Conservation (phyloP, 176 grass and related monocot genomes). For the Saccharum officinarum region DNA sequence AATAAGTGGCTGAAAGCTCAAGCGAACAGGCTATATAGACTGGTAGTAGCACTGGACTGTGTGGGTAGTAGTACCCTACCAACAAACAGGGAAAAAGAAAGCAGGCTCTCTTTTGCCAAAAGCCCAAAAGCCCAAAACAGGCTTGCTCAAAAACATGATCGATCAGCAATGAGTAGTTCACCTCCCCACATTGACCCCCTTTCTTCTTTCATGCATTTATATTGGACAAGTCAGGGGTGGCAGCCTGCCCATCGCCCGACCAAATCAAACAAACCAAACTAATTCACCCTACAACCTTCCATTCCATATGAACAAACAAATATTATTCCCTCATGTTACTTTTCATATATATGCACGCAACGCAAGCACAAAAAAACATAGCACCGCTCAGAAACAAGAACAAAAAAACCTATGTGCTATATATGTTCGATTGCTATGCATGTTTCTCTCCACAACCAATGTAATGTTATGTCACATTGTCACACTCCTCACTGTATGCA, state of each 20-base stretch:
- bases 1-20: too few species aligned
- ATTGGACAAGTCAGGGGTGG: not conserved
- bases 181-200: too few species aligned
- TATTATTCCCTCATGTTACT: not conserved
- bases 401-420: constrained; percentile 7
- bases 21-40: too few species aligned
- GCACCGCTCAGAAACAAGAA: not conserved
- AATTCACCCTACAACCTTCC: not conserved
- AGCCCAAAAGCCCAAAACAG: constrained; percentile 7
- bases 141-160: not conserved
- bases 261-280: not conserved
- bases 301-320: constrained; percentile 4
- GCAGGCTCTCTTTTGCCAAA: constrained; percentile 18
- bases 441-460: not conserved
- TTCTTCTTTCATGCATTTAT: not conserved
- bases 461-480: constrained; percentile 8
- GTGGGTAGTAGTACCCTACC: too few species aligned
- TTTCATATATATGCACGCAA: constrained; percentile 24
- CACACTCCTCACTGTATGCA: constrained; percentile 31
- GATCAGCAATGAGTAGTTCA: too few species aligned
- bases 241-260: not conserved
- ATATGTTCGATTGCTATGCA: not conserved
- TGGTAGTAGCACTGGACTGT: too few species aligned
- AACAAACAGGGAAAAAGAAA: not conserved
- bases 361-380: not conserved